Evolutionary conservation across 1,284 basidiomycete species (phyloP).

Genomic region (Boletellus dicymbophilus): DNA sequence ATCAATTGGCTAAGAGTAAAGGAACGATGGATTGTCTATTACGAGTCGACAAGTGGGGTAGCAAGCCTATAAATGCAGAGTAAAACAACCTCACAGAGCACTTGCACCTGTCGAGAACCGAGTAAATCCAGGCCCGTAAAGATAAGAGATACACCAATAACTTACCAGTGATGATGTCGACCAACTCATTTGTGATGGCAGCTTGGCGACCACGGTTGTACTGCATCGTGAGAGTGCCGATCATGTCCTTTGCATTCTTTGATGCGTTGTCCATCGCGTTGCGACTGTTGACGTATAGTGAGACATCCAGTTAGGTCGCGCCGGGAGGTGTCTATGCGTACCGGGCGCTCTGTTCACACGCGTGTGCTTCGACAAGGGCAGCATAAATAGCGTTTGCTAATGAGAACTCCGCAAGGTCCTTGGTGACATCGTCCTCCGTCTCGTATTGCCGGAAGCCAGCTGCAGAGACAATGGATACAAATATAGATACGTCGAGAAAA

Average conservation of each 20-base stretch:
- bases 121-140: neutral
- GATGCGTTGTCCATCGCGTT: conserved; percentile 99
- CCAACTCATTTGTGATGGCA: conserved; percentile 94
- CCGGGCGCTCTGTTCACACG: conserved; percentile 92
- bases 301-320: conserved; percentile 13
- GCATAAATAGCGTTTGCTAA: conserved; percentile 97
- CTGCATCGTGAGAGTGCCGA: conserved; percentile 82
- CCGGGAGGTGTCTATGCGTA: conserved; percentile 34
- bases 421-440: conserved; percentile 94
- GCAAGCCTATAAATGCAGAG: conserved; percentile 12
- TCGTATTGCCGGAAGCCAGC: conserved; percentile 92
- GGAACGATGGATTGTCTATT: conserved; percentile 28
- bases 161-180: conserved; percentile 91
- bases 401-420: conserved; percentile 94
- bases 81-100: conserved; percentile 37
- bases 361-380: conserved; percentile 94
- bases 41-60: conserved; percentile 9
- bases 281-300: conserved; percentile 52
- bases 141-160: neutral
- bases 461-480: conserved; percentile 28
- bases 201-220: conserved; percentile 99
- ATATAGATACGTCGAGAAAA: neutral
- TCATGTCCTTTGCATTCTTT: conserved; percentile 97
- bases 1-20: conserved; percentile 4
- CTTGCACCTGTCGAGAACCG: conserved; percentile 42